Evolutionary conservation across 2,329 filamentous ascomycete genomes (phyloP).

Genomic region (Hirsutella rhossiliensis): DNA sequence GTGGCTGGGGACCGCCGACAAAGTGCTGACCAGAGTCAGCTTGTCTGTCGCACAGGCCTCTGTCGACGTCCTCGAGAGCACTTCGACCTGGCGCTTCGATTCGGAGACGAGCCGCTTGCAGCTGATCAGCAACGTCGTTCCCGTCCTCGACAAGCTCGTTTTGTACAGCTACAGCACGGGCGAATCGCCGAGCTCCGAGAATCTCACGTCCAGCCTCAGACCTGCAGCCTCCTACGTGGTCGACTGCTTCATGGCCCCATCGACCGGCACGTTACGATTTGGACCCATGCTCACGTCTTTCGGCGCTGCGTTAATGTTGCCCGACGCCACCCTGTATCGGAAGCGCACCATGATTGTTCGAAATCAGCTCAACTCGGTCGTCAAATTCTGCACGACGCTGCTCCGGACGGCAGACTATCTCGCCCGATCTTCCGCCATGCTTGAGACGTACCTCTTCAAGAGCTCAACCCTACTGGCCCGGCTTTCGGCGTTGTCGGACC

Average conservation of each 20-base stretch:
- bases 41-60: constrained; percentile 62
- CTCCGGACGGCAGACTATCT: constrained; percentile 58
- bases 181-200: constrained; percentile 33
- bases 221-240: constrained; percentile 66
- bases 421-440: constrained; percentile 47
- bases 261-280: constrained; percentile 59
- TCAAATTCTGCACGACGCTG: constrained; percentile 56
- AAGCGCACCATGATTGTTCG: constrained; percentile 42
- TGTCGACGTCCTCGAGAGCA: constrained; percentile 77
- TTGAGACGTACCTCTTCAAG: constrained; percentile 74
- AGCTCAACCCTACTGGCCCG: constrained; percentile 64
- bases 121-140: constrained; percentile 56
- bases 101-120: constrained; percentile 54
- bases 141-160: constrained; percentile 60
- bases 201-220: constrained; percentile 49
- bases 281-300: constrained; percentile 66
- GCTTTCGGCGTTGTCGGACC: constrained; percentile 57
- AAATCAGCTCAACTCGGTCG: constrained; percentile 49
- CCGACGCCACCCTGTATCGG: constrained; percentile 50
- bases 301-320: constrained; percentile 31
- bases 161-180: constrained; percentile 65
- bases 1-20: constrained; percentile 65
- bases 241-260: constrained; percentile 61
- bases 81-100: constrained; percentile 73
- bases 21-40: constrained; percentile 60